Evolutionary conservation across 441 rosid genomes (phyloP).

Genomic region (Capsella rubella): DNA sequence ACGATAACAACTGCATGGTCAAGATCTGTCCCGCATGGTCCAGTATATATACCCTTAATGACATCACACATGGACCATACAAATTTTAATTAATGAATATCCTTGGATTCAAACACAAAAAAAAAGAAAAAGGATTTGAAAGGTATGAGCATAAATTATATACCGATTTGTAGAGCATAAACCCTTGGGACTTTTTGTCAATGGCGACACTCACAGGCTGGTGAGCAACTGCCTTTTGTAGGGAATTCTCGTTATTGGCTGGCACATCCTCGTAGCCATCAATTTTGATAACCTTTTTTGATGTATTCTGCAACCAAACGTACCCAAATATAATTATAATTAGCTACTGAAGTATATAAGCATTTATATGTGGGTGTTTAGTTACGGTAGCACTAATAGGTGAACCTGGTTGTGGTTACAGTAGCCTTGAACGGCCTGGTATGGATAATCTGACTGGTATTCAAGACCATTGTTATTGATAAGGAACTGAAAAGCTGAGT

Average conservation of each 20-base stretch:
- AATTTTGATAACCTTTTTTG: constrained; percentile 56
- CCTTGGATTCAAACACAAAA: neutral
- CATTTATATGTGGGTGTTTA: constrained; percentile 1
- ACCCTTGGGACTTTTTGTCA: constrained; percentile 69
- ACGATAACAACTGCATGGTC: constrained; percentile 82
- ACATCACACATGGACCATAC: constrained; percentile 33
- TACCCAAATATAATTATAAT: neutral
- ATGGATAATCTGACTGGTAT: constrained; percentile 29
- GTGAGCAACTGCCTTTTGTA: constrained; percentile 61
- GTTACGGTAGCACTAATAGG: neutral
- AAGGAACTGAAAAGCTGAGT: constrained; percentile 34
- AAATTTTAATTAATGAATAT: neutral
- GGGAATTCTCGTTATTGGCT: constrained; percentile 57
- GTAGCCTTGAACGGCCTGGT: constrained; percentile 7
- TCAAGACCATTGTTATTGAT: constrained; percentile 39
- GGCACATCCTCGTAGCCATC: constrained; percentile 70
- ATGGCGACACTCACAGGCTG: constrained; percentile 85
- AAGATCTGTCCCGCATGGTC: constrained; percentile 68
- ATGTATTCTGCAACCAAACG: constrained; percentile 46
- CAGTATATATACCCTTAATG: constrained; percentile 67
- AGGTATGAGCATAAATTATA: constrained; percentile 18
- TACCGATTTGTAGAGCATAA: constrained; percentile 76
- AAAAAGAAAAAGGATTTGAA: neutral
- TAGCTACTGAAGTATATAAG: constrained; percentile 10
- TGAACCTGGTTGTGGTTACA: constrained; percentile 23